Conservation (phyloP, 768 basidiomycete genomes). For the Boletus speciosus region DNA sequence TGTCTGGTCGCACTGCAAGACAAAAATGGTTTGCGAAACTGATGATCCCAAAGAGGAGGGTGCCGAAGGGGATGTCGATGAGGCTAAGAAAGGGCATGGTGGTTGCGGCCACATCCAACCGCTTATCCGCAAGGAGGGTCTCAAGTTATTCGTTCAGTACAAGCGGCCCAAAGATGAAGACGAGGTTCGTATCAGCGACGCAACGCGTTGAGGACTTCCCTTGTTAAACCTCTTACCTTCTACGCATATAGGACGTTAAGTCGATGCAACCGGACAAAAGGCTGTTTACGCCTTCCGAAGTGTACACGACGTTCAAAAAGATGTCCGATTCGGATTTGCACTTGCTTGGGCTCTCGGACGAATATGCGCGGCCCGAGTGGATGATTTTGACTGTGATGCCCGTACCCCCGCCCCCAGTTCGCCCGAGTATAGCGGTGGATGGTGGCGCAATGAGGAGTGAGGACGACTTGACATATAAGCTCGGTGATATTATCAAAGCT, state of each 20-base stretch:
- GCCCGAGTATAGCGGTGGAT: conserved; percentile 96
- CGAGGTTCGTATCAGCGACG: conserved; percentile 59
- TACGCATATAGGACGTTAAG: conserved; percentile 62
- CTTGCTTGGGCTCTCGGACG: conserved; percentile 87
- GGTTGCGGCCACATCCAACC: conserved; percentile 96
- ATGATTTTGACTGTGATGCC: conserved; percentile 99
- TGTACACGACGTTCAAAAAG: conserved; percentile 95
- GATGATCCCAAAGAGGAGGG: conserved; percentile 87
- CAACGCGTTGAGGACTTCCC: not conserved
- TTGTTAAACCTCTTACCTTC: conserved; percentile 10
- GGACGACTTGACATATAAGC: conserved; percentile 97
- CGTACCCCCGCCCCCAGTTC: conserved; percentile 96
- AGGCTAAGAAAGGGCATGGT: conserved; percentile 89
- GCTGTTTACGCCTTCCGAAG: conserved; percentile 78
- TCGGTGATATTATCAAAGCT: conserved; percentile 94
- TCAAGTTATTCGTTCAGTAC: conserved; percentile 93
- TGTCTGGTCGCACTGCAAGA: conserved; percentile 85
- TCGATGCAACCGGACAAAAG: conserved; percentile 80
- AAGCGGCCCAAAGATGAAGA: conserved; percentile 94
- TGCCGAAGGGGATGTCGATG: conserved; percentile 58
- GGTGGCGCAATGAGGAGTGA: conserved; percentile 96
- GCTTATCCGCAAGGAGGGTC: conserved; percentile 84
- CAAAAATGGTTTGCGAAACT: conserved; percentile 83
- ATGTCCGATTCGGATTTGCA: conserved; percentile 86
- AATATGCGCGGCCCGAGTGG: conserved; percentile 98